Conservation (phyloP, 352 stramenopile genomes). For the Thalassiosira ordinaria region DNA sequence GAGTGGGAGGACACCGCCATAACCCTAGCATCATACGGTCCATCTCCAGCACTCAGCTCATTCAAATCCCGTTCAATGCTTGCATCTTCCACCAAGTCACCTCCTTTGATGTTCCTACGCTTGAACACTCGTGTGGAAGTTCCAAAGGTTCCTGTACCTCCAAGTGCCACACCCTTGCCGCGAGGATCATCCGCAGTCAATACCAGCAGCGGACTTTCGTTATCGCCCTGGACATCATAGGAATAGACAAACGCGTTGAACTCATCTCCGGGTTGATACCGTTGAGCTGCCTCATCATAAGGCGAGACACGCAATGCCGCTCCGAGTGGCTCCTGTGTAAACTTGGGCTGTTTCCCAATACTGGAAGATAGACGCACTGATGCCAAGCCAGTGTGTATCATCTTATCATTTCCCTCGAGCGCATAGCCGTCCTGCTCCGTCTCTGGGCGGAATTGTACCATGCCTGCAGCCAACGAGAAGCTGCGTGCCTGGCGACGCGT, state of each 20-base stretch:
- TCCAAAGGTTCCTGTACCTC: conserved; percentile 31
- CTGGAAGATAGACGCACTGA: conserved; percentile 6
- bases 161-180: conserved; percentile 19
- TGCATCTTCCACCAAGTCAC: conserved; percentile 22
- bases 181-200: conserved; percentile 68
- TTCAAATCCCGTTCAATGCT: conserved; percentile 50
- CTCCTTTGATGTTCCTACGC: conserved; percentile 17
- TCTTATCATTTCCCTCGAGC: conserved; percentile 24
- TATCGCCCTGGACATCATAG: conserved; percentile 71
- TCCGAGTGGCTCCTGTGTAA: conserved; percentile 60
- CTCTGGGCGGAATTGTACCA: conserved; percentile 71
- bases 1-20: too few relatives aligned
- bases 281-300: conserved; percentile 64
- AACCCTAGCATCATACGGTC: conserved; percentile 72
- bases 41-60: conserved; percentile 71
- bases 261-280: conserved; percentile 68
- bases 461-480: conserved; percentile 52
- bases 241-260: conserved; percentile 73
- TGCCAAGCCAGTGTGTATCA: conserved; percentile 58
- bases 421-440: neutral
- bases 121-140: conserved; percentile 25
- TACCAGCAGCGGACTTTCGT: conserved; percentile 70
- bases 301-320: conserved; percentile 73
- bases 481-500: conserved; percentile 54
- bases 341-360: conserved; percentile 19